These are phyloP conservation scores for sorghum (Sorghum bicolor) DNA, from an alignment of 176 grass and related monocot genomes.

Conservation along the genomic window Sorghum_bicolor_NCBIv3 NC_012875.2:57309501-57310000, in stretches of 20 bases:
- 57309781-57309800: background rate
- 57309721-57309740: background rate
- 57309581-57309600: background rate
- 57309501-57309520: background rate
- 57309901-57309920: background rate
- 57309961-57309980: background rate
- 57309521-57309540: background rate
- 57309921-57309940: background rate
- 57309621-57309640: background rate
- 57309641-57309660: too few species aligned
- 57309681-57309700: background rate
- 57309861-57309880: background rate
- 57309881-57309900: background rate
- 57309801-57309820: background rate
- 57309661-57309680: background rate
- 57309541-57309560: background rate
- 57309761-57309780: background rate
- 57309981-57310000: slow-evolving; percentile 94
- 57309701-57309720: background rate
- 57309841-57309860: background rate
- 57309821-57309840: background rate
- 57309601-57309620: background rate
- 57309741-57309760: background rate
- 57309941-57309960: background rate
- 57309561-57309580: background rate